These are phyloP conservation scores for Dictyostelium intermedium DNA, from an alignment of 78 protist genomes.

Conservation along the genomic window DNA sequence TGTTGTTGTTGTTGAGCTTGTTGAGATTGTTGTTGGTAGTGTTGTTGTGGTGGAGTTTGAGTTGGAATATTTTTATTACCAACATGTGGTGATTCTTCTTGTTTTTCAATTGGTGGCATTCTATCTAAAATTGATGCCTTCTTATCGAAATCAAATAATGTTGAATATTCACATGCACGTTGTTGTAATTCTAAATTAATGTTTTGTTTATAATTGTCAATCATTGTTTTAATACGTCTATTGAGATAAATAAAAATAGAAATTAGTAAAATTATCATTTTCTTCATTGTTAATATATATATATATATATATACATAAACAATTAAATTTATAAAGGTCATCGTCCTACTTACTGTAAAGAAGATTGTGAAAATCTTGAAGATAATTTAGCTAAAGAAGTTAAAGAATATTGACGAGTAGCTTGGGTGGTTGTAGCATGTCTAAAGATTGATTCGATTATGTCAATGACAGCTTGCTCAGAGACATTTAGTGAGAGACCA, in stretches of 20 bases:
- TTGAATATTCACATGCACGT: constrained; percentile 92
- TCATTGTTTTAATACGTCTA: background rate
- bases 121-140: constrained; percentile 23
- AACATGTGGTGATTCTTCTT: constrained; percentile 32
- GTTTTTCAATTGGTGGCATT: constrained; percentile 67
- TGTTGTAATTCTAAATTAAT: constrained; percentile 94
- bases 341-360: background rate
- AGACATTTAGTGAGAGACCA: constrained; percentile 30
- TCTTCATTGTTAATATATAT: no score
- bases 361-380: constrained; percentile 67
- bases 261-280: background rate
- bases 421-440: constrained; percentile 40
- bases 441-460: constrained; percentile 65
- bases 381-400: constrained; percentile 90
- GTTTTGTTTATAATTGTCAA: constrained; percentile 30
- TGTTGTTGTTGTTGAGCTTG: background rate
- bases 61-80: constrained; percentile 4
- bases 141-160: constrained; percentile 64
- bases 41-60: constrained; percentile 41
- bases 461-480: constrained; percentile 74
- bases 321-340: no score
- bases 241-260: background rate
- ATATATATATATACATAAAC: no score
- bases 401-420: constrained; percentile 84
- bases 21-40: constrained; percentile 7